These are phyloP conservation scores for Backusella morwellensis DNA, from an alignment of 192 early-diverging fungal genomes.

Conservation along the genomic window DNA sequence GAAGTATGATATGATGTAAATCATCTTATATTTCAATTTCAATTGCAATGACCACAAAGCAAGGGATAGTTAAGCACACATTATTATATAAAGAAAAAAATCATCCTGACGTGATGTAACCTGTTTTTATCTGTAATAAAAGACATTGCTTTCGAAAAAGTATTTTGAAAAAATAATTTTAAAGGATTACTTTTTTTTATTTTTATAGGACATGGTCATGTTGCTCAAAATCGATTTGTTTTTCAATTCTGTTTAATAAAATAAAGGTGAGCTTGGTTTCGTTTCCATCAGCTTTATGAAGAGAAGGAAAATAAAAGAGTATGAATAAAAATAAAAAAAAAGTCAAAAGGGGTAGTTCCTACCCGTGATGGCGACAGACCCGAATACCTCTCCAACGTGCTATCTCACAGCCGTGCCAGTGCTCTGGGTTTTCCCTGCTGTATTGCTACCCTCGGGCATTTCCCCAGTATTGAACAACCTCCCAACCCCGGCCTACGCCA, in stretches of 20 bases:
- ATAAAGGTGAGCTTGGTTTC: too few species aligned
- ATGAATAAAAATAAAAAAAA: not conserved
- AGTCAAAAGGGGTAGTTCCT: slow-evolving; percentile 31
- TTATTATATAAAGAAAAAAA: too few species aligned
- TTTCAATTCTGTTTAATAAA: too few species aligned
- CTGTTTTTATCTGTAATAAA: too few species aligned
- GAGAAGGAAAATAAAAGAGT: not conserved
- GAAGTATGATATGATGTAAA: not conserved
- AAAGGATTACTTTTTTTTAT: too few species aligned
- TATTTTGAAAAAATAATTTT: too few species aligned
- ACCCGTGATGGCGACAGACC: slow-evolving; percentile 18
- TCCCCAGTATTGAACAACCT: slow-evolving; percentile 40
- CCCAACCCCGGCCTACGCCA: slow-evolving; percentile 28
- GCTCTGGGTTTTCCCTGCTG: slow-evolving; percentile 48
- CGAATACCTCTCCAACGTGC: slow-evolving; percentile 38
- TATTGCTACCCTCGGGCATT: slow-evolving; percentile 45
- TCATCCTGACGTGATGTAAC: too few species aligned
- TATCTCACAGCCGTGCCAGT: slow-evolving; percentile 40
- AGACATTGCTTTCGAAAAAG: too few species aligned
- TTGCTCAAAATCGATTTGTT: too few species aligned
- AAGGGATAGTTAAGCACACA: not conserved
- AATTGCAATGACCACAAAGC: not conserved
- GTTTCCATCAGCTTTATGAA: not conserved
- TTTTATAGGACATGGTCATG: too few species aligned
- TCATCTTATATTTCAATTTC: not conserved